Evolutionary conservation across 1,139 yeast species (phyloP), one percentile per base, ranked within the genome.

Genomic region (Geotrichum phurueaensis): DNA sequence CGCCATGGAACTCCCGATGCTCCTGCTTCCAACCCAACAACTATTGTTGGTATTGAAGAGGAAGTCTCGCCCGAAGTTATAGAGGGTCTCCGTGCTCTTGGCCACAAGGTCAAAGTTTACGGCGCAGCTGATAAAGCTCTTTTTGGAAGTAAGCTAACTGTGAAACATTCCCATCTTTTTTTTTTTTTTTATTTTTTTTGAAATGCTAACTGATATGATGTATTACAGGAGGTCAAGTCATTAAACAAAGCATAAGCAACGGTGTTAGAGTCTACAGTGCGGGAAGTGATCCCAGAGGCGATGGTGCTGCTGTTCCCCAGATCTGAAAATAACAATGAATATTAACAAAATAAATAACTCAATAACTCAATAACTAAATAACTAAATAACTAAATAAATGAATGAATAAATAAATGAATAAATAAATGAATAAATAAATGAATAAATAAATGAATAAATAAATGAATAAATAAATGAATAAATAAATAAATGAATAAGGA

Each of bases 261-360:
- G 83, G 81, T 3, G 66, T 70, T 51, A 71, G 81, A 57, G 79
- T 84, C 0, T 85, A 81, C 71, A 78, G 86, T 51, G 96, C 84
- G 10, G 96, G 96, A 0, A 84, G 89, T 60, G 96, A 89, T 66
- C 80, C 79, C 43, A 78, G 96, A 63, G 96, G 92, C 15, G 96
- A 89, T 69, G 96, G 96, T 5, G 86, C 87, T 0, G 86, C 92
- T 5, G 81, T 82, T 27, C 87, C 92, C 0, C 72, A 78, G 61
- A 65, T 75, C 39, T 76, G 65, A 65, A 52, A 53, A 52, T 55
- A 22, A 25, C 5, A 20, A 48, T 6, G 5, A 36, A 29, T 54
- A 27, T 25, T 15, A 51, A 31, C 13, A 51, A 52, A 22, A 6
- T 12, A 33, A 33, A 5, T 12, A 33, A 6, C n/a, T n/a, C n/a